Evolutionary conservation across 139 green algal species (phyloP).

Genomic region (Eudorina sp.): DNA sequence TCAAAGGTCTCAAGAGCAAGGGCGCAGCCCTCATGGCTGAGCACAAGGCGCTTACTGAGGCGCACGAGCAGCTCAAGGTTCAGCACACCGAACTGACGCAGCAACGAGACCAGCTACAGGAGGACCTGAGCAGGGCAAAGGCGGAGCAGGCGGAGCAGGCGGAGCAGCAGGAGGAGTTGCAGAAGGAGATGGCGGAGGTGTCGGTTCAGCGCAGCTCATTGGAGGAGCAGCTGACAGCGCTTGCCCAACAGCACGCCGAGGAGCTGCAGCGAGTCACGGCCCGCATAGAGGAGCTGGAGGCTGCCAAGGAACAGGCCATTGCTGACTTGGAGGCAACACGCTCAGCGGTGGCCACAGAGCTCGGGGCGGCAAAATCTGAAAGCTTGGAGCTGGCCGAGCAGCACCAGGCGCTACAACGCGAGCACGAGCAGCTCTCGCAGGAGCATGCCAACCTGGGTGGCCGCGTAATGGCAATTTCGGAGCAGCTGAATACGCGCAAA

Average conservation of each 20-base stretch:
- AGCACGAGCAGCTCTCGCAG: neutral
- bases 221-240: neutral
- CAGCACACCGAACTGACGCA: neutral
- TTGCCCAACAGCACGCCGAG: neutral
- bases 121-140: neutral
- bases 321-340: neutral
- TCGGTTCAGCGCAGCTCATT: neutral
- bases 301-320: neutral
- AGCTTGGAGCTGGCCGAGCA: neutral
- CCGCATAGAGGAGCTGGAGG: neutral
- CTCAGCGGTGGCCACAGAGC: neutral
- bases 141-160: neutral
- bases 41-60: neutral
- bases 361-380: neutral
- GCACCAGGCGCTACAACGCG: neutral
- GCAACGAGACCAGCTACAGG: neutral
- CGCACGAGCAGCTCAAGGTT: neutral
- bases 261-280: neutral
- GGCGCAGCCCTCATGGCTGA: conserved; percentile 28
- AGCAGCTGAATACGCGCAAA: neutral
- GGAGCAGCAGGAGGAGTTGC: conserved; percentile 35
- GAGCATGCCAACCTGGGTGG: neutral
- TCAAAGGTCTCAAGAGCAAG: conserved; percentile 20
- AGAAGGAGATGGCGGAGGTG: conserved; percentile 21
- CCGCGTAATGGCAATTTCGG: neutral